Evolutionary conservation across 495 filamentous ascomycete species (phyloP).

Genomic region (Elaphomyces granulatus): DNA sequence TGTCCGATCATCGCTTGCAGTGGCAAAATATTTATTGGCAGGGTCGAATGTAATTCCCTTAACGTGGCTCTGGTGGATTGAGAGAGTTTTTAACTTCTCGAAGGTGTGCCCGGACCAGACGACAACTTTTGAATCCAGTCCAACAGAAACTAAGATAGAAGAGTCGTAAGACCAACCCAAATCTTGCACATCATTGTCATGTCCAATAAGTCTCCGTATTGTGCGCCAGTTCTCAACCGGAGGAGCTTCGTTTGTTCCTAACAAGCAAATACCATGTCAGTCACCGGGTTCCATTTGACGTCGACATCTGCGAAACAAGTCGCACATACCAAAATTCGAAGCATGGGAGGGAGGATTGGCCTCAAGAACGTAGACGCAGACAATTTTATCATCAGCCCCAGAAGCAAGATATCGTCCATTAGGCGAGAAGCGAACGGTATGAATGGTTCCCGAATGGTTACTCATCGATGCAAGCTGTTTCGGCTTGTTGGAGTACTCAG

Average conservation of each 20-base stretch:
- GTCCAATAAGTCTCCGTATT: slow-evolving; percentile 77
- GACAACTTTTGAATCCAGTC: slow-evolving; percentile 93
- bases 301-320: background rate
- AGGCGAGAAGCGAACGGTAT: slow-evolving; percentile 88
- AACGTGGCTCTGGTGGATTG: slow-evolving; percentile 88
- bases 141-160: slow-evolving; percentile 88
- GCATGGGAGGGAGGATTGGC: slow-evolving; percentile 58
- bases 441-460: slow-evolving; percentile 94
- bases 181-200: slow-evolving; percentile 98
- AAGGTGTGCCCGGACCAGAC: slow-evolving; percentile 97
- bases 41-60: slow-evolving; percentile 98
- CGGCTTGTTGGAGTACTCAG: slow-evolving; percentile 53
- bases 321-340: slow-evolving; percentile 54
- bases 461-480: slow-evolving; percentile 95
- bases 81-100: slow-evolving; percentile 87
- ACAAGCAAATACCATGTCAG: background rate
- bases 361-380: slow-evolving; percentile 89
- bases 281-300: background rate
- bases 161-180: slow-evolving; percentile 94
- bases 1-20: slow-evolving; percentile 87
- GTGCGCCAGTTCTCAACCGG: slow-evolving; percentile 97
- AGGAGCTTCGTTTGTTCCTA: slow-evolving; percentile 79
- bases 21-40: slow-evolving; percentile 98
- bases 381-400: slow-evolving; percentile 95
- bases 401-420: slow-evolving; percentile 90